Evolutionary conservation across 164 flowering plant species (phyloP), one percentile per base, ranked within the genome.

Genomic region (Stephania yunnanensis): DNA sequence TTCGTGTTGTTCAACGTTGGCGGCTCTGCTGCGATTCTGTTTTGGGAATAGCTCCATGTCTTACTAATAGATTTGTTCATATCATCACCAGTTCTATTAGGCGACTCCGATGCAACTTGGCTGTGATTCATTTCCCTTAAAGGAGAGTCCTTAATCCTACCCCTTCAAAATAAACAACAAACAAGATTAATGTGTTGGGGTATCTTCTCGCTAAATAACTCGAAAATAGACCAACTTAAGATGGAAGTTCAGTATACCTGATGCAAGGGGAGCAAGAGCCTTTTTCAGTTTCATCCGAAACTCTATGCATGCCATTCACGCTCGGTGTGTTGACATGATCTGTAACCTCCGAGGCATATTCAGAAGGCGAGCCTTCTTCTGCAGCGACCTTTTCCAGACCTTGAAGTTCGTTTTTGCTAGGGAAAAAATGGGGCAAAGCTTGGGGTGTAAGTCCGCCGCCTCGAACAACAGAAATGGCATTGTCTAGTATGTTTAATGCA

Each of bases 401-500:
- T 29, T 42, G 25, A 20, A 68, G 68, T n/a, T 75, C 72, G 66
- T 77, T 83, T 67, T 46, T 50, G 11, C 53, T 44, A 53, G 83
- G 65, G 25, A 65, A 75, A 53, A 77, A 75, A 8, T 67, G 19
- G 74, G 75, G 74, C 68, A 68, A 74, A 42, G 71, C 61, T 77
- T 81, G 77, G 31, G 71, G n/a, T 74, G 68, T 58, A 46, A 76
- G 22, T 67, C 83, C 81, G 77, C 75, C 64, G 70, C 79, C 80
- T 25, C 86, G 78, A 50, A 88, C 82, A 65, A 85, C 61, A 42
- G 78, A 78, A 78, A 94, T 92, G 68, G 78, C 90, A 80, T 81
- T 83, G 36, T 91, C 89, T 69, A 92, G 74, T 68, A 90, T 85
- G 58, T 79, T 82, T 36, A 94, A 75, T 81, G 98, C 98, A 65